phyloP scores from a whole-genome alignment of 1,284 basidiomycete species.

The Trametes sp. region DNA sequence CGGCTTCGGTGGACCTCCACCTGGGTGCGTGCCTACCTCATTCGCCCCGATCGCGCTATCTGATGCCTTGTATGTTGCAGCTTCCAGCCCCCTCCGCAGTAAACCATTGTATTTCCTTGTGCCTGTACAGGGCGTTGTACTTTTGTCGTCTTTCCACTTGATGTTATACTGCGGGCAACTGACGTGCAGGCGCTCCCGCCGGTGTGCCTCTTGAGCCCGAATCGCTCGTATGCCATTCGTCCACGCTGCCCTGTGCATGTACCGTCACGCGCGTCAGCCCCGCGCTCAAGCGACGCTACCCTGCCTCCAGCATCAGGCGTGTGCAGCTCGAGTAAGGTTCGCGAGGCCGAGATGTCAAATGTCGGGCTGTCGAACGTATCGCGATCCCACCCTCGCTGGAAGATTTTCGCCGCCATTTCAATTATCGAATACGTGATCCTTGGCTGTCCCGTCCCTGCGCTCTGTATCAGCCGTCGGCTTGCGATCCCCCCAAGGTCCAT shows the following conservation, averaged over 20 bases:
- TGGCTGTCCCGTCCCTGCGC: too few relatives aligned
- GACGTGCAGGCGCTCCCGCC: not conserved
- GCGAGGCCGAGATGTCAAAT: too few relatives aligned
- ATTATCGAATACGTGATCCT: slow-evolving; percentile 1
- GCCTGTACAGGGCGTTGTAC: slow-evolving; percentile 36
- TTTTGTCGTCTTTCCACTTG: slow-evolving; percentile 35
- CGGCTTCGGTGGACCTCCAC: slow-evolving; percentile 82
- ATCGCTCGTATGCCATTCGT: not conserved
- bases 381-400: not conserved
- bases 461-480: not conserved
- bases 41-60: not conserved
- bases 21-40: slow-evolving; percentile 67
- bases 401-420: slow-evolving; percentile 1
- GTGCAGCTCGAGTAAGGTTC: not conserved
- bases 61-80: slow-evolving; percentile 40
- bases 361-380: not conserved
- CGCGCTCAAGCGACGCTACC: too few relatives aligned
- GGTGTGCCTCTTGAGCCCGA: not conserved
- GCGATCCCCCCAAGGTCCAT: too few relatives aligned
- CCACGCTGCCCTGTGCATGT: not conserved
- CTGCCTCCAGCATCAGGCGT: not conserved
- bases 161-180: slow-evolving; percentile 29
- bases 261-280: not conserved
- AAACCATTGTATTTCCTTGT: slow-evolving; percentile 26
- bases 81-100: slow-evolving; percentile 63